Evolutionary conservation across 331 rosid species (phyloP), one percentile per base, ranked within the genome.

Genomic region (Saraca asoca): DNA sequence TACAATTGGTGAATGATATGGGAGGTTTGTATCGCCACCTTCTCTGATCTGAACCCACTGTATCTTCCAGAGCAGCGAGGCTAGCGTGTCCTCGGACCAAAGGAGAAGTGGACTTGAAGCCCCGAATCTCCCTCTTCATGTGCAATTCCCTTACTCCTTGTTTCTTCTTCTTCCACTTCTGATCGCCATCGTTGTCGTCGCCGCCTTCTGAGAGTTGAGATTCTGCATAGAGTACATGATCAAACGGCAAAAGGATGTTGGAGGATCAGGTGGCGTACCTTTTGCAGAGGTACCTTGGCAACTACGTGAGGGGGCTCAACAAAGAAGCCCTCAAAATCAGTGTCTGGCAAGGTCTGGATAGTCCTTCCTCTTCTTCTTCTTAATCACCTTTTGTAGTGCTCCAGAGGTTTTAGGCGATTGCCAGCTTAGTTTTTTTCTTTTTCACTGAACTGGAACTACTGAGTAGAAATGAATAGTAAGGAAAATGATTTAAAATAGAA

Each of bases 311-410:
- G 52, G 96, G 96, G 10, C 88, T 94, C 85, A 94, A 72, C 82
- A 94, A 88, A 83, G 96, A 94, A 79, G 97, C 99, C 46, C 96
- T 94, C 69, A 90, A 94, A 75, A 94, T 94, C 88, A 94, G 99
- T 78, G 99, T 94, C 48, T 94, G 99, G 97, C 69, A 75, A 83
- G 99, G 99, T 90, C 75, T 72, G 55, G 24, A 62, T 9, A n/a
- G 0, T 56, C 5, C 51, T 10, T 61, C 6, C 62, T 45, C 16
- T 0, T 51, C 6, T 20, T 53, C 34, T 66, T 65, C 41, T 31
- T 48, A 15, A 29, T 62, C 59, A 31, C 56, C 33, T 78, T 51
- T 6, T 0, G 35, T 31, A 7, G 48, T 44, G 41, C 44, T 14
- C 51, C 12, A 7, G 17, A 34, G 12, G 7, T 43, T 70, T 42